Conservation (phyloP, 495 filamentous ascomycete genomes). For the Neurospora pannonica region DNA sequence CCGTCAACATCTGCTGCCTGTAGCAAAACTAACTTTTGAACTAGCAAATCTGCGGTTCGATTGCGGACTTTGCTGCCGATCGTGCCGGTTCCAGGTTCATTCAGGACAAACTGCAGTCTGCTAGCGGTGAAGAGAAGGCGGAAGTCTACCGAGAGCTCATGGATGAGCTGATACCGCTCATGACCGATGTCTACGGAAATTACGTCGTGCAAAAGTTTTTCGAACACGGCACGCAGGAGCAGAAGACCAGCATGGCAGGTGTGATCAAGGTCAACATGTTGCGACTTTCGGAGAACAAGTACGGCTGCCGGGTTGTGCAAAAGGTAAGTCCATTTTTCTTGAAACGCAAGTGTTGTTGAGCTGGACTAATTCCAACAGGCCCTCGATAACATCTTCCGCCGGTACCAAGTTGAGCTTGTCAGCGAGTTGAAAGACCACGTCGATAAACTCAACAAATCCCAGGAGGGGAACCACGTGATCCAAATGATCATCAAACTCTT, state of each 20-base stretch:
- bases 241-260: slow-evolving; percentile 78
- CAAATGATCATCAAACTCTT: slow-evolving; percentile 91
- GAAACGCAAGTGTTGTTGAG: too few relatives aligned
- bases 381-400: slow-evolving; percentile 80
- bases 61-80: slow-evolving; percentile 93
- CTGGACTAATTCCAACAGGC: slow-evolving; percentile 44
- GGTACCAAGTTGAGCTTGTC: slow-evolving; percentile 79
- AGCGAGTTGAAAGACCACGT: slow-evolving; percentile 76
- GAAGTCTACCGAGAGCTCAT: slow-evolving; percentile 81
- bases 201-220: slow-evolving; percentile 98
- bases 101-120: slow-evolving; percentile 86
- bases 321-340: slow-evolving; percentile 47
- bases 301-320: slow-evolving; percentile 92
- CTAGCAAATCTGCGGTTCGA: slow-evolving; percentile 75
- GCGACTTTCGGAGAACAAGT: slow-evolving; percentile 77
- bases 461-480: slow-evolving; percentile 95
- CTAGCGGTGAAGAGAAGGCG: slow-evolving; percentile 97
- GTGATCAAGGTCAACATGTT: slow-evolving; percentile 81
- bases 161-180: slow-evolving; percentile 73
- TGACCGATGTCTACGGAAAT: slow-evolving; percentile 96
- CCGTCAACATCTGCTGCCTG: neutral
- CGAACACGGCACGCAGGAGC: slow-evolving; percentile 88
- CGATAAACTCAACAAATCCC: slow-evolving; percentile 71
- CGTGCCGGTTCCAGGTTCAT: slow-evolving; percentile 95
- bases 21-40: neutral